These are phyloP conservation scores for Lipomyces mesembrius DNA, from an alignment of 805 yeast species.

Conservation along the genomic window DNA sequence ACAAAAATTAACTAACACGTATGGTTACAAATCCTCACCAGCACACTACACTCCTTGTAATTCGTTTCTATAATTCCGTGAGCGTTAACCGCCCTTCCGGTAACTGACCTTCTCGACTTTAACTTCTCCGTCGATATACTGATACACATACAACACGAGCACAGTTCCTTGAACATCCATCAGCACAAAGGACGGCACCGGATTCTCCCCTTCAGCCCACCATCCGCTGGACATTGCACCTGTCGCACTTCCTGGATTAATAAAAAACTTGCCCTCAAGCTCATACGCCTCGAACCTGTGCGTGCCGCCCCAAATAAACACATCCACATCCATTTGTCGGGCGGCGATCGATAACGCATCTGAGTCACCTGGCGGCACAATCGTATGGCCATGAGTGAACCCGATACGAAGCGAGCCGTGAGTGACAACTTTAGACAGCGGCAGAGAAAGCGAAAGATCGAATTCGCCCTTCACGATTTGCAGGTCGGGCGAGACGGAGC, in stretches of 20 bases:
- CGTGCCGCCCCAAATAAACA: slow-evolving; percentile 90
- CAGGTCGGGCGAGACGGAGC: slow-evolving; percentile 70
- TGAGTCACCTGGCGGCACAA: slow-evolving; percentile 87
- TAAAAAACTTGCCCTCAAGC: slow-evolving; percentile 86
- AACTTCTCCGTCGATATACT: slow-evolving; percentile 77
- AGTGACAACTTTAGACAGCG: slow-evolving; percentile 65
- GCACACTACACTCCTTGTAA: neutral
- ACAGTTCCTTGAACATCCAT: slow-evolving; percentile 80
- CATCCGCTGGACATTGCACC: slow-evolving; percentile 81
- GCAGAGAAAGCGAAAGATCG: slow-evolving; percentile 57
- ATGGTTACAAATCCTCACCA: neutral
- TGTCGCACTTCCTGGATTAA: slow-evolving; percentile 97
- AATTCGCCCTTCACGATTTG: slow-evolving; percentile 82
- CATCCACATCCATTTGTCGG: slow-evolving; percentile 88
- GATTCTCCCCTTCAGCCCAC: slow-evolving; percentile 57
- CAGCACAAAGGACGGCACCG: slow-evolving; percentile 86
- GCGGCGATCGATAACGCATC: slow-evolving; percentile 80
- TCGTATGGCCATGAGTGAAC: slow-evolving; percentile 78
- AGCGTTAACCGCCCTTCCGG: slow-evolving; percentile 51
- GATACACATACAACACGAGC: slow-evolving; percentile 84
- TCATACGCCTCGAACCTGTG: slow-evolving; percentile 93
- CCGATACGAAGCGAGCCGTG: slow-evolving; percentile 81
- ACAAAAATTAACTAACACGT: neutral
- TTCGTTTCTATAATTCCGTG: neutral
- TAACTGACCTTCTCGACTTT: slow-evolving; percentile 86